Conservation (phyloP, 2,329 filamentous ascomycete genomes). For the Hymenoscyphus linearis region DNA sequence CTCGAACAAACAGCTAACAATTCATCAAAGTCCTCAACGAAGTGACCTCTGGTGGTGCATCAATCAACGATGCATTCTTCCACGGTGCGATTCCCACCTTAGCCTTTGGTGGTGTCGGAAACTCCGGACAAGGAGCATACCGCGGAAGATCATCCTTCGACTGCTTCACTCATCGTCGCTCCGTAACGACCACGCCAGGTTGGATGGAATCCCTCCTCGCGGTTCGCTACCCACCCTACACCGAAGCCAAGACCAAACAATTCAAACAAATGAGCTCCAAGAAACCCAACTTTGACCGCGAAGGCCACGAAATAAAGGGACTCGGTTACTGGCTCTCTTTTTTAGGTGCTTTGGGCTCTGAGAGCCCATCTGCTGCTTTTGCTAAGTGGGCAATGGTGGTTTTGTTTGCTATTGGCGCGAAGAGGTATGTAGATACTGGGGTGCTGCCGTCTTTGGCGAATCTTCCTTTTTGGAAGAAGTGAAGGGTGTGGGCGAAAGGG, state of each 20-base stretch:
- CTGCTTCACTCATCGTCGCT: conserved; percentile 56
- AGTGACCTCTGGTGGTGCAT: conserved; percentile 64
- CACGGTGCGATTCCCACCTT: conserved; percentile 67
- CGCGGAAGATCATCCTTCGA: conserved; percentile 72
- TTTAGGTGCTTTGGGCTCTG: conserved; percentile 47
- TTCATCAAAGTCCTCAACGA: conserved; percentile 47
- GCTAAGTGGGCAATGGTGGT: conserved; percentile 46
- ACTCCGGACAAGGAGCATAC: conserved; percentile 72
- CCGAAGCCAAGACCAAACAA: conserved; percentile 37
- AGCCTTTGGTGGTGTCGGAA: conserved; percentile 78
- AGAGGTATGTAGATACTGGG: conserved; percentile 11
- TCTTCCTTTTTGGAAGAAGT: conserved; percentile 2
- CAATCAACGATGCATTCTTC: conserved; percentile 62
- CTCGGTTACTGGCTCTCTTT: conserved; percentile 50
- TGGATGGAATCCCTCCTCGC: conserved; percentile 65
- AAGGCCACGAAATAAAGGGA: conserved; percentile 47
- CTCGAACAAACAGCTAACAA: background rate
- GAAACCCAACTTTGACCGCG: conserved; percentile 58
- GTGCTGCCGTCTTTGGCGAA: background rate
- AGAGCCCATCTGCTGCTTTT: conserved; percentile 44
- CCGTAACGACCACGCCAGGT: conserved; percentile 54
- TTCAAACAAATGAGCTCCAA: conserved; percentile 38
- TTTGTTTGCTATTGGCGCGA: conserved; percentile 25
- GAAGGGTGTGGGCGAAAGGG: too few relatives aligned
- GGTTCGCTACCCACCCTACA: conserved; percentile 63